Evolutionary conservation across 1,139 yeast genomes (phyloP).

Genomic region (Candida sojae): DNA sequence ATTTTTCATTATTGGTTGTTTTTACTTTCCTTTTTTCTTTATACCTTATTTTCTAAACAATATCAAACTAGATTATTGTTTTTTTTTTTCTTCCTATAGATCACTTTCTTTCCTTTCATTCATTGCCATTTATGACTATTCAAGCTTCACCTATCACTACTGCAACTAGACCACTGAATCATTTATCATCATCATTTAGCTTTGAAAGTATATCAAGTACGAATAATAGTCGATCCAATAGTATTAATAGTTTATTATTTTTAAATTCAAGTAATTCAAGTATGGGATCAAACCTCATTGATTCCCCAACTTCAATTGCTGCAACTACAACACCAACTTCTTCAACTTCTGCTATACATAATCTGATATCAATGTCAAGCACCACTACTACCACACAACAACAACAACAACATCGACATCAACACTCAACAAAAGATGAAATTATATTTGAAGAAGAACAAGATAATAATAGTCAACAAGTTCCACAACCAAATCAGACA

Average conservation of each 20-base stretch:
- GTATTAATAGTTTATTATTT: constrained; percentile 2
- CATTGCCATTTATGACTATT: background rate
- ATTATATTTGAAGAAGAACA: background rate
- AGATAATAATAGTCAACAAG: background rate
- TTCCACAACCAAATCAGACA: background rate
- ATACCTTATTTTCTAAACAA: background rate
- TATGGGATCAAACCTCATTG: constrained; percentile 3
- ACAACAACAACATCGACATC: background rate
- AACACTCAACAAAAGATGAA: background rate
- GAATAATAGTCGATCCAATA: constrained; percentile 2
- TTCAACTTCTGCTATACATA: background rate
- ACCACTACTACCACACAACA: background rate
- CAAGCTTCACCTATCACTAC: background rate
- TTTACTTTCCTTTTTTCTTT: background rate
- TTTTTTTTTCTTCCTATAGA: background rate
- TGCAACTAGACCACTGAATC: background rate
- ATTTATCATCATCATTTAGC: background rate
- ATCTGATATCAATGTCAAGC: background rate
- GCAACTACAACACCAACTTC: constrained; percentile 1
- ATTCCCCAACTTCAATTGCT: constrained; percentile 1
- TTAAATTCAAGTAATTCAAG: constrained; percentile 2
- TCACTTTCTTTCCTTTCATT: background rate
- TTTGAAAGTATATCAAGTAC: constrained; percentile 3
- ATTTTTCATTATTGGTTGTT: background rate
- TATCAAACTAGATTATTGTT: background rate